Conservation (phyloP, 2,329 filamentous ascomycete species). For the Fusarium tanahbumbuense region DNA sequence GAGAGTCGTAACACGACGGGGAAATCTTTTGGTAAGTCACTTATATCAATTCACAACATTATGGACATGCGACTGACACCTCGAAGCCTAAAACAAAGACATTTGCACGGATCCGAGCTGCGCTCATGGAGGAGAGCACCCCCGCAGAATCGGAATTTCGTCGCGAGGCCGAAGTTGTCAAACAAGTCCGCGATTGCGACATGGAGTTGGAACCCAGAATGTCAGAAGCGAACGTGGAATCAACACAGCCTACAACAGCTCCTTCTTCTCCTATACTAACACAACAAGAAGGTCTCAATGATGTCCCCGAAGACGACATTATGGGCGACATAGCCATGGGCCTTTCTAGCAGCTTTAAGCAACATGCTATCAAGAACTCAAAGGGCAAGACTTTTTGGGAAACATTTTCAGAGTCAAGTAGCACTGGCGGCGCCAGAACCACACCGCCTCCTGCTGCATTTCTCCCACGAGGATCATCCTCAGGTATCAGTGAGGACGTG, state of each 20-base stretch:
- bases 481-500: slow-evolving; percentile 75
- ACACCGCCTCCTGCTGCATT: slow-evolving; percentile 76
- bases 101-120: slow-evolving; percentile 92
- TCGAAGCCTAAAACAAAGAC: slow-evolving; percentile 91
- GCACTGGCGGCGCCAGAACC: slow-evolving; percentile 60
- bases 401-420: slow-evolving; percentile 76
- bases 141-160: slow-evolving; percentile 90
- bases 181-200: slow-evolving; percentile 93
- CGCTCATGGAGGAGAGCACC: slow-evolving; percentile 86
- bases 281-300: slow-evolving; percentile 73
- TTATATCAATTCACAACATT: not conserved
- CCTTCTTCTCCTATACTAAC: slow-evolving; percentile 77
- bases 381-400: slow-evolving; percentile 80
- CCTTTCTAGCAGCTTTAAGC: slow-evolving; percentile 77
- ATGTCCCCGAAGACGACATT: slow-evolving; percentile 76
- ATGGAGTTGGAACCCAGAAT: slow-evolving; percentile 67
- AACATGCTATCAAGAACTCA: slow-evolving; percentile 77
- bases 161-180: slow-evolving; percentile 93
- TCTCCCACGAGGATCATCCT: slow-evolving; percentile 69
- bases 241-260: slow-evolving; percentile 65
- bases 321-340: slow-evolving; percentile 66
- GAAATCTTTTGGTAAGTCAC: slow-evolving; percentile 82
- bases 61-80: slow-evolving; percentile 45
- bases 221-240: slow-evolving; percentile 53
- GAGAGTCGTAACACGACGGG: slow-evolving; percentile 84